These are phyloP conservation scores for Ceratobasidium sp. DNA, from an alignment of 1,284 basidiomycete genomes.

Conservation along the genomic window DNA sequence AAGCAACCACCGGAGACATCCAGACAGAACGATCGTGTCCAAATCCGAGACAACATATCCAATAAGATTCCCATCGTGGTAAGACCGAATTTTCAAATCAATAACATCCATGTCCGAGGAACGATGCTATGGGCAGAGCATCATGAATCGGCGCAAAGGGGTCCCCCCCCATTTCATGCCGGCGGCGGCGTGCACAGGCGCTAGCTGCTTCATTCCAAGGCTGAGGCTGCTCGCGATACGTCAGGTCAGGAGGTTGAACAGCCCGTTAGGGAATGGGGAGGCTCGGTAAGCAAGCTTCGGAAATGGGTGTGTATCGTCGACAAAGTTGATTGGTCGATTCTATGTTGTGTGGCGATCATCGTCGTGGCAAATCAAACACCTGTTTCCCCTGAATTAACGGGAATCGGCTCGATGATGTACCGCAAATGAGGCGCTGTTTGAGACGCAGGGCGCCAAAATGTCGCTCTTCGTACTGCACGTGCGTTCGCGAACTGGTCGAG, in stretches of 20 bases:
- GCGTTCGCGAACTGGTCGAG: background rate
- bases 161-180: slow-evolving; percentile 18
- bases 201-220: slow-evolving; percentile 4
- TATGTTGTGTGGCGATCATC: slow-evolving; percentile 35
- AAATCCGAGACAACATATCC: slow-evolving; percentile 10
- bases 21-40: slow-evolving; percentile 22
- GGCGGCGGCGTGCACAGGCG: background rate
- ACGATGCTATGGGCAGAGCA: slow-evolving; percentile 20
- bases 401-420: slow-evolving; percentile 14
- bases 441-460: slow-evolving; percentile 36
- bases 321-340: slow-evolving; percentile 23
- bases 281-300: slow-evolving; percentile 18
- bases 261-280: slow-evolving; percentile 1
- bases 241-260: slow-evolving; percentile 18
- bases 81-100: background rate
- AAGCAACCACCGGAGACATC: slow-evolving; percentile 23
- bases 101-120: slow-evolving; percentile 12
- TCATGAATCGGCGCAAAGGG: slow-evolving; percentile 37
- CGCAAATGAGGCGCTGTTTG: background rate
- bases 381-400: slow-evolving; percentile 32
- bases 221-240: background rate
- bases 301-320: background rate
- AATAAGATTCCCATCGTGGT: background rate
- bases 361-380: slow-evolving; percentile 34
- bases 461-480: slow-evolving; percentile 12